These are phyloP conservation scores for Wickerhamiella musiphila DNA, from an alignment of 805 yeast genomes.

Conservation along the genomic window DNA sequence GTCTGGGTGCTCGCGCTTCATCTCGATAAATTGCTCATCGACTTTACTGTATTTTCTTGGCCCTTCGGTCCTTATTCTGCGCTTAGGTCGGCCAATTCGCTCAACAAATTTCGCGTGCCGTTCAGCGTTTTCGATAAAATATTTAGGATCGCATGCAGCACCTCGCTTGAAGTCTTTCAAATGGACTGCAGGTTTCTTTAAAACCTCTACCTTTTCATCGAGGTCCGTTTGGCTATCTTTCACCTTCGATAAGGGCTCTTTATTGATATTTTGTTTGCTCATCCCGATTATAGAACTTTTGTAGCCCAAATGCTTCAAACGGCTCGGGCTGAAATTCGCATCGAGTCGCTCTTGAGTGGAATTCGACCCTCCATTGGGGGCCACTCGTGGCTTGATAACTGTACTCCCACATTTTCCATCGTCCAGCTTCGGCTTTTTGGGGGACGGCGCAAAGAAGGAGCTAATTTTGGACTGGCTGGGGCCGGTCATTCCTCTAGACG, in stretches of 20 bases:
- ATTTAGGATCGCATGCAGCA: not conserved
- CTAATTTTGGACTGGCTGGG: not conserved
- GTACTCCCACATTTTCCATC: too few relatives aligned
- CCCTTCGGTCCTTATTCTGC: too few relatives aligned
- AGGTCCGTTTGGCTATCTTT: too few relatives aligned
- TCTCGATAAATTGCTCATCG: slow-evolving; percentile 55
- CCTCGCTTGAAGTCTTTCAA: not conserved
- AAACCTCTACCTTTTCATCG: too few relatives aligned
- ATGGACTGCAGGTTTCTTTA: not conserved
- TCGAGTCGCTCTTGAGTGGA: too few relatives aligned
- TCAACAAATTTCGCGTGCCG: not conserved
- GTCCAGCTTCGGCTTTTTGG: not conserved
- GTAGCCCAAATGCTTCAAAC: too few relatives aligned
- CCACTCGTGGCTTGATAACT: too few relatives aligned
- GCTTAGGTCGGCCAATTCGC: not conserved
- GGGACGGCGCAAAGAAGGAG: slow-evolving; percentile 1
- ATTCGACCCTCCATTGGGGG: too few relatives aligned
- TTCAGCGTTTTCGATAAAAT: not conserved
- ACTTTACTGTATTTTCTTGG: not conserved
- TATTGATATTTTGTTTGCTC: too few relatives aligned
- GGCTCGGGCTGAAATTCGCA: too few relatives aligned
- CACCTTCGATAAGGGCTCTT: too few relatives aligned
- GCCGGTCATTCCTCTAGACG: not conserved
- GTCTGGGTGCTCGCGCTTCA: slow-evolving; percentile 45
- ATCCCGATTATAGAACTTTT: too few relatives aligned